phyloP scores from a whole-genome alignment of 768 basidiomycete species.

The Infundibulicybe gibba region DNA sequence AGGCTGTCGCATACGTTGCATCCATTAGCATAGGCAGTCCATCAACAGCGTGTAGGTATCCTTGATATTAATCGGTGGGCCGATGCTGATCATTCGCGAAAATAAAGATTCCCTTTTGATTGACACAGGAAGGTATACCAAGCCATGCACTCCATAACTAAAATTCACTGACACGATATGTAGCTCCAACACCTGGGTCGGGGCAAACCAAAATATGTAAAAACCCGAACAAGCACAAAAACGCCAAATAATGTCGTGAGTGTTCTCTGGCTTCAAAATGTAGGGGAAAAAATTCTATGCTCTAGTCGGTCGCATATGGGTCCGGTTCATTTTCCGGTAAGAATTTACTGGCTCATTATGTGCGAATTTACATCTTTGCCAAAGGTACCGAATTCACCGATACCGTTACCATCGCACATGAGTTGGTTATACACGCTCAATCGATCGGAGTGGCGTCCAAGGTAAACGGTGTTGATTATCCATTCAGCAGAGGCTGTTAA shows the following conservation, averaged over 20 bases:
- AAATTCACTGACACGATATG: not conserved
- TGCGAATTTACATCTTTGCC: conserved; percentile 20
- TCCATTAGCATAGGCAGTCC: conserved; percentile 50
- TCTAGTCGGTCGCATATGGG: conserved; percentile 49
- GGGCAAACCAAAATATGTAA: conserved; percentile 43
- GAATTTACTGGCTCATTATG: conserved; percentile 6
- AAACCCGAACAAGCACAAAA: conserved; percentile 39
- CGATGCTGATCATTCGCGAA: conserved; percentile 15
- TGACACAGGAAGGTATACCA: conserved; percentile 28
- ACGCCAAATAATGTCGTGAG: conserved; percentile 28
- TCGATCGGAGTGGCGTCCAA: conserved; percentile 42
- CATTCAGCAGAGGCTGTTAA: no score
- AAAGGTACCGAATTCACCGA: no score
- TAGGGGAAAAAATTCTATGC: not conserved
- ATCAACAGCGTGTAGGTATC: conserved; percentile 41
- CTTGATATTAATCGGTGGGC: conserved; percentile 49
- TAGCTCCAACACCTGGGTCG: conserved; percentile 45
- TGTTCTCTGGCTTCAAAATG: not conserved
- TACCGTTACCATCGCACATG: conserved; percentile 37
- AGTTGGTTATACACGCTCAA: conserved; percentile 41
- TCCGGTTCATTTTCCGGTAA: conserved; percentile 49
- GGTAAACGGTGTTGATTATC: no score
- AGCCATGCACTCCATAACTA: conserved; percentile 10
- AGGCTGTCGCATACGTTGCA: conserved; percentile 50
- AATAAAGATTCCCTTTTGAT: conserved; percentile 2